A percentile compares a stretch with the other conserved stretches of the same genome.
phyloP scores from a whole-genome alignment of 2,329 filamentous ascomycete genomes.

The Thelonectria blattea region DNA sequence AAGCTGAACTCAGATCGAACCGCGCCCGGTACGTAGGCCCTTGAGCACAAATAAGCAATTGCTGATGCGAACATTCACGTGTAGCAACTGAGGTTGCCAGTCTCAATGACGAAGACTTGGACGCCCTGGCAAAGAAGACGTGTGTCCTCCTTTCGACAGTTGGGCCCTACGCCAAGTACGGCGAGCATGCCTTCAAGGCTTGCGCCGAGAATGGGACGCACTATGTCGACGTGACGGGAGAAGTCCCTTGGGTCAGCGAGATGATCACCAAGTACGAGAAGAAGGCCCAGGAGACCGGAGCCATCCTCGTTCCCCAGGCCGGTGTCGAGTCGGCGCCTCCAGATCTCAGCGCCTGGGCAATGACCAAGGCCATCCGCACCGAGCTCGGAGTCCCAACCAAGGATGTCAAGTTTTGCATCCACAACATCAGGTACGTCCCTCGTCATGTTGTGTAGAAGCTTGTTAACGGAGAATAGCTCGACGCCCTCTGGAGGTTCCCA shows the following conservation, averaged over 20 bases:
- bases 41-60: constrained; percentile 4
- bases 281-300: constrained; percentile 58
- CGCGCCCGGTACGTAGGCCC: constrained; percentile 66
- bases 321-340: constrained; percentile 68
- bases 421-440: constrained; percentile 47
- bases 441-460: background rate
- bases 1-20: constrained; percentile 70
- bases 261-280: constrained; percentile 67
- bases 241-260: constrained; percentile 60
- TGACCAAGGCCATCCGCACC: constrained; percentile 58
- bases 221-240: constrained; percentile 69
- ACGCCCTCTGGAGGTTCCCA: constrained; percentile 71
- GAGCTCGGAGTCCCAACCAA: constrained; percentile 55
- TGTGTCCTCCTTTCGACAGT: constrained; percentile 63
- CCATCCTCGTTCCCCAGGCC: constrained; percentile 65
- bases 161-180: constrained; percentile 63
- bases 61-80: background rate
- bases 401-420: constrained; percentile 60
- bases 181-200: constrained; percentile 64
- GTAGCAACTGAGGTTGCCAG: constrained; percentile 60
- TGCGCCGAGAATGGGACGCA: constrained; percentile 69
- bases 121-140: constrained; percentile 60
- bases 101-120: constrained; percentile 53
- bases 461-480: constrained; percentile 30
- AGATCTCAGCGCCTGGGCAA: constrained; percentile 62